Conservation (phyloP, 495 filamentous ascomycete genomes). For the Penicillium ochrochloron region DNA sequence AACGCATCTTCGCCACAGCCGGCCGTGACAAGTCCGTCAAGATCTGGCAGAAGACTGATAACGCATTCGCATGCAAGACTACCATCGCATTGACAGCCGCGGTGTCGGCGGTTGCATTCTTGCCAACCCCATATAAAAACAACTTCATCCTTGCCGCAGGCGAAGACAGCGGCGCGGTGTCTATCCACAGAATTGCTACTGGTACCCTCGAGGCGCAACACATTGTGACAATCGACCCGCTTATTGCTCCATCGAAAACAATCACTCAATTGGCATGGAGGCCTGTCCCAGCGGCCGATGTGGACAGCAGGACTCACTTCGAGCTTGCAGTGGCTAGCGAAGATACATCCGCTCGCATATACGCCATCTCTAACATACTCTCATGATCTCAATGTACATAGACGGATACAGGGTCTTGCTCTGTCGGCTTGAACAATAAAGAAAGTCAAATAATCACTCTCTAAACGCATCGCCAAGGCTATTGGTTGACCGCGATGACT, state of each 20-base stretch:
- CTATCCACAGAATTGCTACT: slow-evolving; percentile 44
- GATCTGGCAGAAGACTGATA: slow-evolving; percentile 63
- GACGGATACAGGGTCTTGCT: not conserved
- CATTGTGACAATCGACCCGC: slow-evolving; percentile 43
- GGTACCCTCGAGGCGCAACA: slow-evolving; percentile 52
- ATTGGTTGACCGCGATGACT: too few species aligned
- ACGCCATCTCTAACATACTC: slow-evolving; percentile 53
- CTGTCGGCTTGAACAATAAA: not conserved
- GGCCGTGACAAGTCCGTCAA: slow-evolving; percentile 86
- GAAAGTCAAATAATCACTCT: not conserved
- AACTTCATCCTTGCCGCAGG: slow-evolving; percentile 68
- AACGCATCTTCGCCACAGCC: slow-evolving; percentile 75
- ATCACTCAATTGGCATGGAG: slow-evolving; percentile 80
- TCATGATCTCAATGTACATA: slow-evolving; percentile 31
- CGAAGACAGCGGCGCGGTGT: slow-evolving; percentile 52
- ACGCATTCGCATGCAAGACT: slow-evolving; percentile 50
- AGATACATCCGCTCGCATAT: slow-evolving; percentile 79
- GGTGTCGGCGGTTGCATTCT: slow-evolving; percentile 79
- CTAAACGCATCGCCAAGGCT: too few species aligned
- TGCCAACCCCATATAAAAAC: slow-evolving; percentile 42
- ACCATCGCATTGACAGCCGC: slow-evolving; percentile 61
- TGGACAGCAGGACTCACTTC: slow-evolving; percentile 29
- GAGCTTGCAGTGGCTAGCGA: slow-evolving; percentile 82
- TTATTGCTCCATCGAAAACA: slow-evolving; percentile 66
- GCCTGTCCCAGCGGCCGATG: slow-evolving; percentile 43